Evolutionary conservation across 768 basidiomycete genomes (phyloP).

Genomic region (Collybiopsis confluens): DNA sequence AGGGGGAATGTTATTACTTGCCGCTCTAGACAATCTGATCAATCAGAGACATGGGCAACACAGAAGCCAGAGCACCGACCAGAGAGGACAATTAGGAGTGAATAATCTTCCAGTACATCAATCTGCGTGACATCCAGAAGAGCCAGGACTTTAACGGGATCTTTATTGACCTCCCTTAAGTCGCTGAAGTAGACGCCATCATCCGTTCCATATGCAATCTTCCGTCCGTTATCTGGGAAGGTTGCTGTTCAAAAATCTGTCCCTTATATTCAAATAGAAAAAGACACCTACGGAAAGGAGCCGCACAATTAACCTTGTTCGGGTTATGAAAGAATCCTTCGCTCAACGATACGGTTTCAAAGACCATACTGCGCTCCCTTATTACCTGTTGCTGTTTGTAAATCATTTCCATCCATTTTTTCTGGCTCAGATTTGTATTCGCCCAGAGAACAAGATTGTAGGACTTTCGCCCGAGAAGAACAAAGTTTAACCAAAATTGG

Average conservation of each 20-base stretch:
- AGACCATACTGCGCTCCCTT: constrained; percentile 79
- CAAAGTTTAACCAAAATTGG: constrained; percentile 89
- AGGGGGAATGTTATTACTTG: constrained; percentile 95
- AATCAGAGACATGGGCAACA: not conserved
- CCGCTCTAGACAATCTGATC: constrained; percentile 55
- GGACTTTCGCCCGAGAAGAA: constrained; percentile 88
- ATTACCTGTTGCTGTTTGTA: constrained; percentile 83
- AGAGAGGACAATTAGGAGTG: constrained; percentile 97
- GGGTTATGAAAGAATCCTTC: constrained; percentile 84
- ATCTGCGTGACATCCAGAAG: constrained; percentile 90
- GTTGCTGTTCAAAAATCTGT: constrained; percentile 7
- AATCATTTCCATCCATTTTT: constrained; percentile 94
- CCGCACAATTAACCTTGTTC: constrained; percentile 92
- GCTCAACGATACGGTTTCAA: constrained; percentile 79
- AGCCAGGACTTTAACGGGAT: constrained; percentile 87
- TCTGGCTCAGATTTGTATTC: constrained; percentile 74
- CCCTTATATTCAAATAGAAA: constrained; percentile 7
- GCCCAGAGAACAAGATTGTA: constrained; percentile 94
- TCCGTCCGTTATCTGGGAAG: constrained; percentile 65
- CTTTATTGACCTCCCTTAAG: constrained; percentile 66
- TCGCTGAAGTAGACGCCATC: constrained; percentile 96
- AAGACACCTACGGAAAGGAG: constrained; percentile 70
- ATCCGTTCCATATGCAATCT: constrained; percentile 94
- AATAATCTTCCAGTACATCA: constrained; percentile 94
- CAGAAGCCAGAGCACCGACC: constrained; percentile 40